Percentiles rank a stretch among this genome's conserved stretches.
These are phyloP conservation scores for Tetrahymena thermophila DNA, from an alignment of 73 alveolate genomes.

Conservation along the genomic window DNA sequence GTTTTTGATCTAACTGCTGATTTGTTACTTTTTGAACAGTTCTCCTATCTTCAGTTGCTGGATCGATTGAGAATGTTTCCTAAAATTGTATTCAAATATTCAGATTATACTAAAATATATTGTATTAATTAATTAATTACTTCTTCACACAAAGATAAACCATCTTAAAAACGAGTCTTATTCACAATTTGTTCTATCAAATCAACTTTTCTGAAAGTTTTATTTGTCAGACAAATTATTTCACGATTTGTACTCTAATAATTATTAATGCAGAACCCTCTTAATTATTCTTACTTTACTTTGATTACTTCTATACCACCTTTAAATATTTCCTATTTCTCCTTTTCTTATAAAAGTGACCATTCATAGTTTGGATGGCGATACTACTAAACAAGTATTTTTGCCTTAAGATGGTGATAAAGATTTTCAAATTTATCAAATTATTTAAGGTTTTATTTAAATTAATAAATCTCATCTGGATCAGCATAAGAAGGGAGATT, in stretches of 20 bases:
- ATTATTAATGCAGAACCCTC: background rate
- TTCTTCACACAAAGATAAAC: background rate
- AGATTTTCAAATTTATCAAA: background rate
- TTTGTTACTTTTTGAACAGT: background rate
- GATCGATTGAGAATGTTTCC: background rate
- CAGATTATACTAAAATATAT: background rate
- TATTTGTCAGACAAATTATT: background rate
- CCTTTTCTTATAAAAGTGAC: background rate
- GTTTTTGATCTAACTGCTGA: background rate
- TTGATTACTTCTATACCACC: background rate
- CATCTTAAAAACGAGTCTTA: background rate
- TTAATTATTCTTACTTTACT: background rate
- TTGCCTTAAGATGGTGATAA: background rate
- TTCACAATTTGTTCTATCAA: background rate
- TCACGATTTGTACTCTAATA: background rate
- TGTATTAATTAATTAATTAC: background rate
- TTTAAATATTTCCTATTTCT: background rate
- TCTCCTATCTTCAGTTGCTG: background rate
- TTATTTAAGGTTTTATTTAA: background rate
- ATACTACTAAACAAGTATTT: background rate
- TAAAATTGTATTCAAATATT: background rate
- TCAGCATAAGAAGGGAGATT: background rate
- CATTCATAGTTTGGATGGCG: background rate
- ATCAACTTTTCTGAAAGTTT: background rate
- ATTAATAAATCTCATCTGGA: background rate